Conservation (phyloP, 1,284 basidiomycete genomes). For the Puccinia coronata region DNA sequence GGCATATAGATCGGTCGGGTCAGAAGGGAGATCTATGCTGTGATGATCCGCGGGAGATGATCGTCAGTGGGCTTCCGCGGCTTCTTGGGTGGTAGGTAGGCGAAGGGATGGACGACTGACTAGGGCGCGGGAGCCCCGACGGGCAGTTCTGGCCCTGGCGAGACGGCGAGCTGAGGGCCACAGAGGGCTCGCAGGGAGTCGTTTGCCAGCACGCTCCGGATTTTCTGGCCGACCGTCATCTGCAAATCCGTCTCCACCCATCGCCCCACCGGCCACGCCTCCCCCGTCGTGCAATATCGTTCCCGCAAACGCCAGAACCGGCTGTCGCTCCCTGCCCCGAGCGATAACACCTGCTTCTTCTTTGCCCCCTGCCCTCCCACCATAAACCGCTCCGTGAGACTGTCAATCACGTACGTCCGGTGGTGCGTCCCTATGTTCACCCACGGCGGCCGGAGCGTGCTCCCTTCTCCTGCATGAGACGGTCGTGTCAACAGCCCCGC, state of each 20-base stretch:
- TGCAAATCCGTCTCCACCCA: conserved; percentile 43
- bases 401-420: conserved; percentile 76
- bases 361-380: conserved; percentile 51
- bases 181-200: neutral
- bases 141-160: neutral
- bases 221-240: neutral
- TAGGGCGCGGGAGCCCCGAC: neutral
- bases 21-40: neutral
- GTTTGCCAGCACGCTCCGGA: neutral
- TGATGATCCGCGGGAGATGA: no score
- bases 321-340: conserved; percentile 90
- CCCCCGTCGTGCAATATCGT: neutral
- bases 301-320: conserved; percentile 81
- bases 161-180: neutral
- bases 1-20: neutral
- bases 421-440: conserved; percentile 95
- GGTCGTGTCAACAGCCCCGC: neutral
- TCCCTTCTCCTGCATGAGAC: no score
- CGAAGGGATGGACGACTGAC: neutral
- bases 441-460: conserved; percentile 69
- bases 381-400: conserved; percentile 70
- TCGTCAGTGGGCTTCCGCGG: no score
- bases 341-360: conserved; percentile 73
- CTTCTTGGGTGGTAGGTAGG: neutral
- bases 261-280: neutral